phyloP scores from a whole-genome alignment of 208 protist species.

The Crithidia expoeki region DNA sequence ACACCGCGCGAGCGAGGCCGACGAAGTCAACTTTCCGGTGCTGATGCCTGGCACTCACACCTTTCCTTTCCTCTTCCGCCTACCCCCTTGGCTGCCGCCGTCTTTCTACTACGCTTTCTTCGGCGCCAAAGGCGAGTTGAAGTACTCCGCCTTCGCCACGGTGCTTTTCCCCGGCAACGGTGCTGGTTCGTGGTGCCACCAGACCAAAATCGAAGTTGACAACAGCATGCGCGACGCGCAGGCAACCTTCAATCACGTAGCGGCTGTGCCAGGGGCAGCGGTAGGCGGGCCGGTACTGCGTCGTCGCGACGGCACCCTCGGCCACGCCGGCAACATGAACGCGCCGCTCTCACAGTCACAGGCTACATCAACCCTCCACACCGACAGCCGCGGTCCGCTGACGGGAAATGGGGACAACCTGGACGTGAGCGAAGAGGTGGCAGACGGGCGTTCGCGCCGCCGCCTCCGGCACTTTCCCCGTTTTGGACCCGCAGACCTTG shows the following conservation, averaged over 20 bases:
- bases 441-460: slow-evolving; percentile 20
- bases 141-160: slow-evolving; percentile 46
- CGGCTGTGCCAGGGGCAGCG: background rate
- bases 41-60: slow-evolving; percentile 54
- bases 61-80: slow-evolving; percentile 63
- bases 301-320: slow-evolving; percentile 15
- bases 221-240: slow-evolving; percentile 2
- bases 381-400: background rate
- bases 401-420: slow-evolving; percentile 1
- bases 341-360: slow-evolving; percentile 6
- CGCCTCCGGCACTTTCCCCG: slow-evolving; percentile 17
- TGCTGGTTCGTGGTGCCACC: slow-evolving; percentile 26
- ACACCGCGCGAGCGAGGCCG: background rate
- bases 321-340: slow-evolving; percentile 21
- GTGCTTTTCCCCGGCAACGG: slow-evolving; percentile 44
- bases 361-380: background rate
- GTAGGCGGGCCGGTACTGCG: slow-evolving; percentile 20
- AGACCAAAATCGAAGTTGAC: slow-evolving; percentile 4
- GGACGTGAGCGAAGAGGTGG: slow-evolving; percentile 15
- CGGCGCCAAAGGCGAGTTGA: slow-evolving; percentile 43
- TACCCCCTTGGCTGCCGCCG: slow-evolving; percentile 67
- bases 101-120: slow-evolving; percentile 61
- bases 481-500: slow-evolving; percentile 31
- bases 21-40: slow-evolving; percentile 31
- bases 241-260: slow-evolving; percentile 4